Conservation (phyloP, 192 early-diverging fungal species). For the Umbelopsis sp. region DNA sequence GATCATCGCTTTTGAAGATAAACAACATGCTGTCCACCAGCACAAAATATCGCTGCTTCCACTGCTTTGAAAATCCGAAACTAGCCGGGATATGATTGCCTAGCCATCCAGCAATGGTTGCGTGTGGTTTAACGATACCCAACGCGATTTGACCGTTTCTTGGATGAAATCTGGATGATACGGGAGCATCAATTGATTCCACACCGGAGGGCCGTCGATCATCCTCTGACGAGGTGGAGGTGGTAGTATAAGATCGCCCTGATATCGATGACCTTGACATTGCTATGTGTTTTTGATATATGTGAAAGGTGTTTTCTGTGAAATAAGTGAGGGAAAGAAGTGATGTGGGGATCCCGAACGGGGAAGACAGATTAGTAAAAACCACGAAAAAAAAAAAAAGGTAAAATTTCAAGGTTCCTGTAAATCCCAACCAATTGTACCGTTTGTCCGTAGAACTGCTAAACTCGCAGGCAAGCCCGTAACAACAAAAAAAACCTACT, state of each 20-base stretch:
- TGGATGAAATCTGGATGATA: constrained; percentile 4
- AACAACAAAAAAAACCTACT: neutral
- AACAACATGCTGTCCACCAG: constrained; percentile 27
- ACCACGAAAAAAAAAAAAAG: constrained; percentile 6
- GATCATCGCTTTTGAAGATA: constrained; percentile 32
- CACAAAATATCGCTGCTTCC: constrained; percentile 34
- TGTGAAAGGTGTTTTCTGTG: neutral
- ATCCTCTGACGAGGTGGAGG: neutral
- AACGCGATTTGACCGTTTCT: neutral
- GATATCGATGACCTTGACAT: constrained; percentile 8
- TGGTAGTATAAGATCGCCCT: constrained; percentile 1
- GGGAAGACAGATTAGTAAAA: constrained; percentile 7
- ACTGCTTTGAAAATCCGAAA: constrained; percentile 32
- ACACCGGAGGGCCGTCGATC: neutral
- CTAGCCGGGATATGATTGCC: constrained; percentile 27
- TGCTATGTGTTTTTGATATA: neutral
- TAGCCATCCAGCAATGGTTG: constrained; percentile 25
- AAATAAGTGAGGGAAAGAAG: neutral
- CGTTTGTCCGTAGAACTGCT: too few species aligned
- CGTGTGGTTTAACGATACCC: constrained; percentile 8
- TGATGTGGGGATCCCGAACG: neutral
- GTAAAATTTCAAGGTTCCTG: neutral
- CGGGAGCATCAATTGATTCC: neutral
- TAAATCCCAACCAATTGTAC: constrained; percentile 14
- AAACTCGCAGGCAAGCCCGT: too few species aligned